phyloP scores from a whole-genome alignment of 2,329 filamentous ascomycete genomes.

The Sporothrix pseudoabietina region DNA sequence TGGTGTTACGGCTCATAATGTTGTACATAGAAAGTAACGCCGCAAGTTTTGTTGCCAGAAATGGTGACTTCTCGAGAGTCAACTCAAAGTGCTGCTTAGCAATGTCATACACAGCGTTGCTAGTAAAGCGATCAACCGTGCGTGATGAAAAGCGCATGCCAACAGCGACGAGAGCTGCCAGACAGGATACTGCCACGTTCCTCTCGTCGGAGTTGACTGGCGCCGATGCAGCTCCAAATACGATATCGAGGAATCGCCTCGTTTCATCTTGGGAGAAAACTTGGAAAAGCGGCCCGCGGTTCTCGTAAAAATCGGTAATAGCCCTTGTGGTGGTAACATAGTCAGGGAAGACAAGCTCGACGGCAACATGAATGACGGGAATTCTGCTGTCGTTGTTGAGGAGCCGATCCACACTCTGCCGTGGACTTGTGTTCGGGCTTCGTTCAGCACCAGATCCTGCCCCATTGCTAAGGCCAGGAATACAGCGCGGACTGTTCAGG shows the following conservation, averaged over 20 bases:
- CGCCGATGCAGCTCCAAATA: slow-evolving; percentile 31
- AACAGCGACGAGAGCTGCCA: slow-evolving; percentile 39
- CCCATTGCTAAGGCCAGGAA: slow-evolving; percentile 14
- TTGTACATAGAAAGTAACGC: slow-evolving; percentile 41
- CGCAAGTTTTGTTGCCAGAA: slow-evolving; percentile 41
- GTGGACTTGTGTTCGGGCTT: slow-evolving; percentile 18
- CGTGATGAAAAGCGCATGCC: slow-evolving; percentile 39
- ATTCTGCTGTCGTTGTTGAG: background rate
- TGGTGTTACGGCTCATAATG: slow-evolving; percentile 39
- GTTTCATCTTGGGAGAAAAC: slow-evolving; percentile 39
- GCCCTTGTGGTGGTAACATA: slow-evolving; percentile 34
- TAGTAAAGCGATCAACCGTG: slow-evolving; percentile 30
- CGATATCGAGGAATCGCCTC: slow-evolving; percentile 30
- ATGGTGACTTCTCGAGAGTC: slow-evolving; percentile 36
- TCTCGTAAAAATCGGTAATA: slow-evolving; percentile 38
- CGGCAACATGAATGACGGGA: background rate
- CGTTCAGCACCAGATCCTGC: background rate
- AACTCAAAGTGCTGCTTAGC: slow-evolving; percentile 39
- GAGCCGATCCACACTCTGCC: background rate
- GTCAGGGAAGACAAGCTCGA: slow-evolving; percentile 35
- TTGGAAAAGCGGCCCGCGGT: slow-evolving; percentile 39
- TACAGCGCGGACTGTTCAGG: background rate
- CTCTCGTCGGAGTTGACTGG: slow-evolving; percentile 19
- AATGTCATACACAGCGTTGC: slow-evolving; percentile 38
- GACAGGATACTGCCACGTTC: slow-evolving; percentile 37